Base-by-base conservation (phyloP, 2,329 filamentous ascomycete genomes). In the Cladophialophora bantiana region DNA sequence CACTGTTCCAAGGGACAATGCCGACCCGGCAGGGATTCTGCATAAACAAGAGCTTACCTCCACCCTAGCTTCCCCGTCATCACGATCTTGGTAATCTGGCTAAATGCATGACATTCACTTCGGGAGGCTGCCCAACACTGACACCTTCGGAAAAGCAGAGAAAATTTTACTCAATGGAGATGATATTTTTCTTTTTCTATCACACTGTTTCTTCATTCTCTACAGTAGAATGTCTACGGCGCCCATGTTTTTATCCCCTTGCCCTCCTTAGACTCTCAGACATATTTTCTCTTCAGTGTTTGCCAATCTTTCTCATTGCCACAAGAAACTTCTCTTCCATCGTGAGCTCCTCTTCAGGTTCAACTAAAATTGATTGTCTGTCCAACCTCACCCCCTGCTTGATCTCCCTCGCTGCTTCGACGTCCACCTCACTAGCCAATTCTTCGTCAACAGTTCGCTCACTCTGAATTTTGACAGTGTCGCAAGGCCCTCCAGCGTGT, bases 321-420 rank as follows among this genome's bases (percentile, higher is more conserved):
- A 45, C 32, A 18, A 69, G 62, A 32, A 68, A 66, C 45, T 66
- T 65, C 5, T 42, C 59, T 38, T 61, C 62, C 26, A 62, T 65
- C 10, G 63, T 52, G 7, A 60, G 18, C 32, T 67, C 42, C 15
- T 64, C 54, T 13, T 35, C 31, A 20, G 15, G 15, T 20, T 50
- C 42, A 50, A 20, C 57, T 20, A 15, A 15, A 3, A 13, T 36
- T 36, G 31, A 36, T 31, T 12, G 15, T 20, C 15, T 3, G 26
- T 36, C 7, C 18, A 31, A 45, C 3, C 10, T 9, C 7, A 38
- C 52, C 35, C 15, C 12, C 35, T 20, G 12, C 13, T 26, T 15
- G 18, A 15, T 54, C 57, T 36, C 10, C 18, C 26, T n/a, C 32
- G 7, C 38, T 38, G 3, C 7, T 13, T 32, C 40, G 36, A 31